phyloP scores from a whole-genome alignment of 805 yeast genomes.

The Phaffomyces antillensis region DNA sequence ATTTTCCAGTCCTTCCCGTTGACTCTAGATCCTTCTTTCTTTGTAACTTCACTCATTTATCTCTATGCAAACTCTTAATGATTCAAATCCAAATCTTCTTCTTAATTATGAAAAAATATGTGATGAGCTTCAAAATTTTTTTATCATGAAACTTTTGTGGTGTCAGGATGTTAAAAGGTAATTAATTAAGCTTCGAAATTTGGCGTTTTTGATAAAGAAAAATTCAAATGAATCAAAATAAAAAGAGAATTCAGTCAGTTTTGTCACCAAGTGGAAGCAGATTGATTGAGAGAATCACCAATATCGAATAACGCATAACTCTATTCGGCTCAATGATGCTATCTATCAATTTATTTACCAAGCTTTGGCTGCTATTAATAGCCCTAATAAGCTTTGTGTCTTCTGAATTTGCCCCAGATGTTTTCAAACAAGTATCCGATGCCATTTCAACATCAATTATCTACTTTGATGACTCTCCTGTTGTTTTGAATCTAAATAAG shows the following conservation, averaged over 20 bases:
- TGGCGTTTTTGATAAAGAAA: background rate
- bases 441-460: constrained; percentile 12
- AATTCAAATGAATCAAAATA: background rate
- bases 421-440: constrained; percentile 7
- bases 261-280: background rate
- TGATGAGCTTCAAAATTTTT: constrained; percentile 6
- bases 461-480: constrained; percentile 29
- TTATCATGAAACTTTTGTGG: background rate
- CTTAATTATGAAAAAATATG: background rate
- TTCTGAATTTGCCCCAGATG: constrained; percentile 22
- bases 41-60: background rate
- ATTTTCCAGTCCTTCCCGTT: constrained; percentile 59
- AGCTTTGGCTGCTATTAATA: background rate
- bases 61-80: background rate
- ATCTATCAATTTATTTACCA: background rate
- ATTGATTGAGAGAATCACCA: background rate
- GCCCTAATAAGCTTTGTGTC: background rate
- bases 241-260: too few relatives aligned
- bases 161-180: constrained; percentile 3
- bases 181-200: background rate
- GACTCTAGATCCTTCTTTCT: constrained; percentile 19
- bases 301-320: too few relatives aligned
- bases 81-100: background rate
- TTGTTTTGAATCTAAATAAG: constrained; percentile 15
- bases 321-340: background rate